These are phyloP conservation scores for Murraya paniculata DNA, from an alignment of 345 rosid genomes.

Conservation along the genomic window DNA sequence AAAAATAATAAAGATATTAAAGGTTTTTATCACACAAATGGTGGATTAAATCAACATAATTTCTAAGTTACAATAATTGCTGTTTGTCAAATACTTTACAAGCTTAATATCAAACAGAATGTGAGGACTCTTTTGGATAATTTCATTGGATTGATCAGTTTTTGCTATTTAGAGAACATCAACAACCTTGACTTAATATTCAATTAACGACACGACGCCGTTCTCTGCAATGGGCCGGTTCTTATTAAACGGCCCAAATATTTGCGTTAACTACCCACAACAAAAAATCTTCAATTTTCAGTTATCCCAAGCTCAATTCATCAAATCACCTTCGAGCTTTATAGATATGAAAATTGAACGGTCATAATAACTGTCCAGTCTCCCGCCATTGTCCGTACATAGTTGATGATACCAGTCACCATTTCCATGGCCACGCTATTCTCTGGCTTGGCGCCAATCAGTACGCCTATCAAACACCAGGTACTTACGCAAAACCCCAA, in stretches of 20 bases:
- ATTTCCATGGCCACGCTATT: slow-evolving; percentile 29
- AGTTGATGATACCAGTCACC: not conserved
- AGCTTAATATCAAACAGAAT: too few relatives aligned
- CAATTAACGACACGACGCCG: too few relatives aligned
- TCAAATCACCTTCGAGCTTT: not conserved
- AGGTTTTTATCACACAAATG: too few relatives aligned
- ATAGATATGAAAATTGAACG: slow-evolving; percentile 32
- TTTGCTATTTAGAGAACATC: too few relatives aligned
- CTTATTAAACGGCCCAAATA: not conserved
- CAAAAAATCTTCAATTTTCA: not conserved
- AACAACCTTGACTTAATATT: too few relatives aligned
- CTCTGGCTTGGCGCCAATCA: not conserved
- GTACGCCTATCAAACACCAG: slow-evolving; percentile 3
- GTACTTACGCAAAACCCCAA: slow-evolving; percentile 9
- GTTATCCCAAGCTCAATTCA: not conserved
- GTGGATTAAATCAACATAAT: rapidly evolving
- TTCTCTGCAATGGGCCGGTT: not conserved
- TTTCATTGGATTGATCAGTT: too few relatives aligned
- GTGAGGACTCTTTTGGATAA: too few relatives aligned
- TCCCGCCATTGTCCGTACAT: slow-evolving; percentile 15
- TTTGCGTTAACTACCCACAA: not conserved
- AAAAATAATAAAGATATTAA: too few relatives aligned
- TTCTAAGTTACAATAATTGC: too few relatives aligned
- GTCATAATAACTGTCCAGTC: slow-evolving; percentile 19
- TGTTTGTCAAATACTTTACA: too few relatives aligned